Base-by-base conservation (phyloP, 768 basidiomycete species). In the Auricularia auricula-judae region DNA sequence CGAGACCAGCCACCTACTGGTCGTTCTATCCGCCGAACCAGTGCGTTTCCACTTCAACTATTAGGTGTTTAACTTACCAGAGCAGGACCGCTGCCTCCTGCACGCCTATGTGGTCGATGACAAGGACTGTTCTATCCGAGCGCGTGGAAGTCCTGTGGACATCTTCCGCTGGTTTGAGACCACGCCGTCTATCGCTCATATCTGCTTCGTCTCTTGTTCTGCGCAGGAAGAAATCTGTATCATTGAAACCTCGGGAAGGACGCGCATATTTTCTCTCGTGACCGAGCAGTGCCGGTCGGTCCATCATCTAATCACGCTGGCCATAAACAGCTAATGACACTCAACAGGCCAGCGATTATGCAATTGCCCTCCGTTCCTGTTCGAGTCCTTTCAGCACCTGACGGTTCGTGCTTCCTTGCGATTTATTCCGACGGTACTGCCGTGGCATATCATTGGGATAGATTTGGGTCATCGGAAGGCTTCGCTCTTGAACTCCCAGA, bases 161-260 rank as follows among this genome's bases (percentile, higher is more conserved):
- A 73, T 86, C 5, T 64, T 64, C 3, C 62, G 67, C 0, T 85
- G 83, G 83, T 83, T 82, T 66, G 62, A 68, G 64, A 69, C 0
- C 68, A 64, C 5, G 11, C 21, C 66, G 1, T 47, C 63, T 3
- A 74, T 85, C 18, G 65, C 62, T 2, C 72, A 74, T 16, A 74
- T 78, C 1, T 76, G 77, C 51, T 84, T 85, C 64, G 74, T 83
- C 1, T 5, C 47, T 18, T 8, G 47, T 5, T 72, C 72, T 59
- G 81, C 81, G 4, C 77, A 69, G 36, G 84, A 86, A 67, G 85
- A 86, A 63, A 60, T 86, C 3, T 67, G 82, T 0, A 69, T 86
- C 0, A 72, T 84, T 3, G 84, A 86, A 66, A 74, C 75, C 0
- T 67, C 65, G 3, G 73, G 73, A 0, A 75, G 76, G 16, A 80